phyloP scores from a whole-genome alignment of 805 yeast genomes.

The Kockiozyma suomiensis region DNA sequence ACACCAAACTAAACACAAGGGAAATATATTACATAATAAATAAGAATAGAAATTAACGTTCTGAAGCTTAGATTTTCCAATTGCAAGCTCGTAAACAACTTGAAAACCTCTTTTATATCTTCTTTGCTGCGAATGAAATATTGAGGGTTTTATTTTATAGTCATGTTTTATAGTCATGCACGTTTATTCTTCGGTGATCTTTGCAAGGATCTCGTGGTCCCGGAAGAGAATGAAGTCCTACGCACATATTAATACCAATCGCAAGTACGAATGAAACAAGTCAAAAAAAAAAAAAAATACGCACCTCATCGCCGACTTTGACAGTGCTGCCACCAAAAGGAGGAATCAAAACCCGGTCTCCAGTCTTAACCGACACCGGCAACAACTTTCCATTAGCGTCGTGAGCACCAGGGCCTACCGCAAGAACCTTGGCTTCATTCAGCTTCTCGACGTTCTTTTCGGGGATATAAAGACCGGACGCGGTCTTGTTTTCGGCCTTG shows the following conservation, averaged over 20 bases:
- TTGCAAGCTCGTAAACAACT: no score
- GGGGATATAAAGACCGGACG: conserved; percentile 90
- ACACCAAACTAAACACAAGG: not conserved
- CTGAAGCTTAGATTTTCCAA: no score
- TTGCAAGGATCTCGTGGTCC: conserved; percentile 93
- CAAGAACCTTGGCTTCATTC: conserved; percentile 87
- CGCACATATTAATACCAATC: not conserved
- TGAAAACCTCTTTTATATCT: no score
- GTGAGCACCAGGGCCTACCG: conserved; percentile 92
- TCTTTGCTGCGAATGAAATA: not conserved
- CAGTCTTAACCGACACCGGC: conserved; percentile 75
- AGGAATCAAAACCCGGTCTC: conserved; percentile 94
- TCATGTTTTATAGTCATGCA: no score
- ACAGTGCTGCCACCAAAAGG: conserved; percentile 89
- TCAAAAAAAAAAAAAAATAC: conserved; percentile 1
- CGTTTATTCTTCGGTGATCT: conserved; percentile 59
- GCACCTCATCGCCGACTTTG: conserved; percentile 78
- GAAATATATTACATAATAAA: no score
- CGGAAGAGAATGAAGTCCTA: conserved; percentile 67
- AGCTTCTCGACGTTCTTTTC: conserved; percentile 95
- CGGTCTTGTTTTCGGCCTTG: conserved; percentile 88
- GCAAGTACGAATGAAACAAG: not conserved
- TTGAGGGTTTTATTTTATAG: no score
- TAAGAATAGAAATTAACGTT: no score
- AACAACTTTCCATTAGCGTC: conserved; percentile 74